Percentiles rank a stretch among this genome's conserved stretches.
phyloP scores from a whole-genome alignment of 2,329 filamentous ascomycete species.

The Pseudocercospora crystallina region DNA sequence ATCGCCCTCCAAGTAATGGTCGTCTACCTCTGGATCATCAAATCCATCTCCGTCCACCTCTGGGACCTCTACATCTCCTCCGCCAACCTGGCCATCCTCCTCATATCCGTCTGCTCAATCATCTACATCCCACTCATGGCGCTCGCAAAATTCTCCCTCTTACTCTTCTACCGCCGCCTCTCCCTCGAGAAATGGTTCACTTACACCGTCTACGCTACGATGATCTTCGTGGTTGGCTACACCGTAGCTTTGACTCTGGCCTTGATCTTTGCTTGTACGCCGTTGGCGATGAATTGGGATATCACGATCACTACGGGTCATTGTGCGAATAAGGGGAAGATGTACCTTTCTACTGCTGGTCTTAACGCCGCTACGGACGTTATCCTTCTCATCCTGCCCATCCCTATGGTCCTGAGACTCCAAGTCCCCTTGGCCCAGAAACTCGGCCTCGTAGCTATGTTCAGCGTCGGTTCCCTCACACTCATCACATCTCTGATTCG shows the following conservation, averaged over 20 bases:
- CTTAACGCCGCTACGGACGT: constrained; percentile 18
- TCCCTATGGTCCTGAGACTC: constrained; percentile 10
- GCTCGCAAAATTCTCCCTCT: constrained; percentile 14
- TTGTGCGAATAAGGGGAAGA: constrained; percentile 11
- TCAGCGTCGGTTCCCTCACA: constrained; percentile 14
- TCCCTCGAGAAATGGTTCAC: constrained; percentile 13
- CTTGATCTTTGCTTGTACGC: constrained; percentile 20
- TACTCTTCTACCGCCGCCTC: constrained; percentile 14
- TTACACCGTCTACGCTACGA: constrained; percentile 6
- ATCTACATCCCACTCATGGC: constrained; percentile 18
- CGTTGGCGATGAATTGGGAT: constrained; percentile 10
- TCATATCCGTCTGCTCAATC: constrained; percentile 15
- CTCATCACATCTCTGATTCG: constrained; percentile 13
- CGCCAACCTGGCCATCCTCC: constrained; percentile 3
- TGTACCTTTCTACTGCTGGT: constrained; percentile 14
- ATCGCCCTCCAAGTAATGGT: constrained; percentile 15
- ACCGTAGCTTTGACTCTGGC: constrained; percentile 9
- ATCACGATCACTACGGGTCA: constrained; percentile 7
- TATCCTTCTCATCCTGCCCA: constrained; percentile 9
- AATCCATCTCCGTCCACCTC: constrained; percentile 16
- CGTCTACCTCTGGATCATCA: constrained; percentile 6
- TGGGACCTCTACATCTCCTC: constrained; percentile 9
- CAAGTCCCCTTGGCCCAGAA: constrained; percentile 10
- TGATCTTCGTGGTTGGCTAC: constrained; percentile 11
- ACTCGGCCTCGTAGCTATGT: constrained; percentile 13